Evolutionary conservation across 805 yeast genomes (phyloP).

Genomic region (Pachysolen tannophilus): DNA sequence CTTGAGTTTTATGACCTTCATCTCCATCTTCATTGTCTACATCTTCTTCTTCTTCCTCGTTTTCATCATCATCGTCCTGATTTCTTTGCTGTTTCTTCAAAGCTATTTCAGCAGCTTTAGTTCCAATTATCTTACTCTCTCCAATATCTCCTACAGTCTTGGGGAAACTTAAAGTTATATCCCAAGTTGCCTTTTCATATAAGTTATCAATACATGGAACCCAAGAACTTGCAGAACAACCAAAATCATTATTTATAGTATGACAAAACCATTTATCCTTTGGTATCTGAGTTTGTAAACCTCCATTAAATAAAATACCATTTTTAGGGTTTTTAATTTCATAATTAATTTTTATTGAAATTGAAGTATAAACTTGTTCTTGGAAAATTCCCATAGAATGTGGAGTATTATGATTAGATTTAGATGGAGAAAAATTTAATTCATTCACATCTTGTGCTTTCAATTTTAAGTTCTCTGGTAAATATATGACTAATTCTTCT

Average conservation of each 20-base stretch:
- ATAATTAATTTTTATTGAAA: slow-evolving; percentile 64
- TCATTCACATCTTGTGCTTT: slow-evolving; percentile 45
- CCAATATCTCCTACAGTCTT: slow-evolving; percentile 70
- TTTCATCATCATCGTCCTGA: slow-evolving; percentile 20
- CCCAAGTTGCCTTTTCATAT: slow-evolving; percentile 90
- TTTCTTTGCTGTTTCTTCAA: slow-evolving; percentile 15
- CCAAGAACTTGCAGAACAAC: slow-evolving; percentile 91
- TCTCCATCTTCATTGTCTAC: slow-evolving; percentile 20
- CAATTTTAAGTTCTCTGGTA: slow-evolving; percentile 62
- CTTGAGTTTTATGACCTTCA: slow-evolving; percentile 35
- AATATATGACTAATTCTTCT: slow-evolving; percentile 53
- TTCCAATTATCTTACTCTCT: slow-evolving; percentile 32
- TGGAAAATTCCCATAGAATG: slow-evolving; percentile 15
- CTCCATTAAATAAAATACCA: slow-evolving; percentile 73
- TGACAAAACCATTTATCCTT: slow-evolving; percentile 70
- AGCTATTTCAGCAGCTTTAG: slow-evolving; percentile 25
- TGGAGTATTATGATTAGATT: slow-evolving; percentile 26
- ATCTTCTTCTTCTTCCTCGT: slow-evolving; percentile 28
- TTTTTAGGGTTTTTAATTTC: slow-evolving; percentile 54
- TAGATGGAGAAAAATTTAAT: slow-evolving; percentile 25
- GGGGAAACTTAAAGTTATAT: slow-evolving; percentile 78
- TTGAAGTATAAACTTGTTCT: slow-evolving; percentile 60
- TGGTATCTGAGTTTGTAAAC: slow-evolving; percentile 36
- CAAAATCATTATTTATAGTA: slow-evolving; percentile 71
- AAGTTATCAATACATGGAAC: slow-evolving; percentile 90